Evolutionary conservation across 371 early-diverging fungal genomes (phyloP).

Genomic region (Lichtheimia hyalospora): DNA sequence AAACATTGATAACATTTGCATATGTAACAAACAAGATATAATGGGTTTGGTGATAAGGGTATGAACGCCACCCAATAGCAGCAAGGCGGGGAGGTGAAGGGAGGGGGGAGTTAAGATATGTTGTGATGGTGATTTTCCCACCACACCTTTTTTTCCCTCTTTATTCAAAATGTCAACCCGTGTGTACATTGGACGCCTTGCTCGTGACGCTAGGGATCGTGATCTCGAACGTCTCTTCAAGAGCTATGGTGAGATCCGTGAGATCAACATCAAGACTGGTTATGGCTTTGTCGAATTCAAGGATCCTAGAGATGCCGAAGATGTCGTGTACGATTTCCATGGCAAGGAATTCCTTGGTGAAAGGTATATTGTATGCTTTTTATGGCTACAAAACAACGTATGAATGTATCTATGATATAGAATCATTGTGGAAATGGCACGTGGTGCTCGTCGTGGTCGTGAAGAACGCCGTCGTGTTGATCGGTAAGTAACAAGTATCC

Average conservation of each 20-base stretch:
- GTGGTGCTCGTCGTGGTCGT: slow-evolving; percentile 61
- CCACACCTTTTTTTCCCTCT: slow-evolving; percentile 1
- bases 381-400: not conserved
- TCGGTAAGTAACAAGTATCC: slow-evolving; percentile 22
- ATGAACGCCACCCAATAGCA: no score
- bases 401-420: slow-evolving; percentile 31
- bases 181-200: slow-evolving; percentile 72
- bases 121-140: not conserved
- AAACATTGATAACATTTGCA: no score
- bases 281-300: slow-evolving; percentile 82
- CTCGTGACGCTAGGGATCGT: slow-evolving; percentile 67
- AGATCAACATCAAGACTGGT: slow-evolving; percentile 72
- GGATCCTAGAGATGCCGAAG: slow-evolving; percentile 72
- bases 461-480: slow-evolving; percentile 44
- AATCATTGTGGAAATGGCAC: slow-evolving; percentile 74
- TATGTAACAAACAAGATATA: no score
- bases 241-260: slow-evolving; percentile 69
- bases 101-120: no score
- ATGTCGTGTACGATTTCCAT: slow-evolving; percentile 72
- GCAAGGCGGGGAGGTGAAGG: no score
- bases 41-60: no score
- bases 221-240: slow-evolving; percentile 72
- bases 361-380: slow-evolving; percentile 46
- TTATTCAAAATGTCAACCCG: slow-evolving; percentile 35
- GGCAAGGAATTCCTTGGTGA: slow-evolving; percentile 74